These are phyloP conservation scores for Aquilaria yunnanensis DNA, from an alignment of 345 rosid species.

Conservation along the genomic window DNA sequence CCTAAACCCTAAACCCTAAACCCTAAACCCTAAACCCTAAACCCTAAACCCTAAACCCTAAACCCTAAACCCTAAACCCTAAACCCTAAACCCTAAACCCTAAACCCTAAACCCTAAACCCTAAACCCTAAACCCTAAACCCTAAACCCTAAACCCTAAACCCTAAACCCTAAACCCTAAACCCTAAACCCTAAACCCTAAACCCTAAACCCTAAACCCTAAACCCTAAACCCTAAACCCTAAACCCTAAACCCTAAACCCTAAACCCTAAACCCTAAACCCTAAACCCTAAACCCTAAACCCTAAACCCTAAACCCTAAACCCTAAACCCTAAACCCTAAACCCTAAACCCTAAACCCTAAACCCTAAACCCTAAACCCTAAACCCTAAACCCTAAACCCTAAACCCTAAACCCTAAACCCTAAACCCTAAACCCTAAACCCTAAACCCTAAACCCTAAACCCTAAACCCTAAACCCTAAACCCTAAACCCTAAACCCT, in stretches of 20 bases:
- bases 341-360: constrained; percentile 16
- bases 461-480: constrained; percentile 13
- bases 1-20: constrained; percentile 15
- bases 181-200: constrained; percentile 17
- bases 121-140: constrained; percentile 20
- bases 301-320: constrained; percentile 13
- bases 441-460: constrained; percentile 20
- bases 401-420: constrained; percentile 19
- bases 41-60: constrained; percentile 16
- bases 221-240: constrained; percentile 17
- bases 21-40: constrained; percentile 14
- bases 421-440: constrained; percentile 16
- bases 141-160: constrained; percentile 22
- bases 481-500: constrained; percentile 10
- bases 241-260: constrained; percentile 19
- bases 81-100: constrained; percentile 28
- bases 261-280: constrained; percentile 17
- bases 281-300: constrained; percentile 14
- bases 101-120: constrained; percentile 21
- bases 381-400: constrained; percentile 19
- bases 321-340: constrained; percentile 13
- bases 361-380: constrained; percentile 18
- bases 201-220: constrained; percentile 18
- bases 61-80: constrained; percentile 23
- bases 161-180: constrained; percentile 20